A percentile compares a stretch with the other conserved stretches of the same genome.
phyloP scores from a whole-genome alignment of 2,329 filamentous ascomycete genomes.

The Aureobasidium melanogenum region DNA sequence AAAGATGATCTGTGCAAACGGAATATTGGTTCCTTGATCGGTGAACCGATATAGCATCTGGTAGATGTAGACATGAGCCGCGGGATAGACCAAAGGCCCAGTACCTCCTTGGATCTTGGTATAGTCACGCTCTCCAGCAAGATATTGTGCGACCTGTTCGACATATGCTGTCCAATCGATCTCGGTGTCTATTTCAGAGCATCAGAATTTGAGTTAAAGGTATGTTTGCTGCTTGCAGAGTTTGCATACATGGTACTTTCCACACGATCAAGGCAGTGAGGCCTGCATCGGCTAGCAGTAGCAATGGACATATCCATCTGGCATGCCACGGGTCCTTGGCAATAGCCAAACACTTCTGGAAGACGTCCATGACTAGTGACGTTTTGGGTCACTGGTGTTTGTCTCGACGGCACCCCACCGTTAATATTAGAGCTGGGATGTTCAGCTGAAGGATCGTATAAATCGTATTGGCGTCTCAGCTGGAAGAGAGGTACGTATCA shows the following conservation, averaged over 20 bases:
- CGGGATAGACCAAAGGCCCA: slow-evolving; percentile 90
- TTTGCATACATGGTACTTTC: slow-evolving; percentile 64
- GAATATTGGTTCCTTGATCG: slow-evolving; percentile 63
- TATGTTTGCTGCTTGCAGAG: background rate
- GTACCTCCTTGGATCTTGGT: slow-evolving; percentile 76
- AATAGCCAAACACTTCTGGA: slow-evolving; percentile 30
- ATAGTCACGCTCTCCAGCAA: slow-evolving; percentile 83
- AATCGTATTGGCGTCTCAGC: background rate
- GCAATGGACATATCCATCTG: slow-evolving; percentile 54
- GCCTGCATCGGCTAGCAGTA: slow-evolving; percentile 61
- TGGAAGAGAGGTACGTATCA: background rate
- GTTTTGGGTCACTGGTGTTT: background rate
- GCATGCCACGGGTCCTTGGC: slow-evolving; percentile 48
- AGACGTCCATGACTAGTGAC: slow-evolving; percentile 27
- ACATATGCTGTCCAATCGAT: slow-evolving; percentile 98
- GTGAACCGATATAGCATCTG: slow-evolving; percentile 70
- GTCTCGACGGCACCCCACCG: background rate
- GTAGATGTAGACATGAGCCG: slow-evolving; percentile 88
- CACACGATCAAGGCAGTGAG: slow-evolving; percentile 68
- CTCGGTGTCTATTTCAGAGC: slow-evolving; percentile 63
- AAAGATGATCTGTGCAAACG: slow-evolving; percentile 77
- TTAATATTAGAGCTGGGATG: background rate
- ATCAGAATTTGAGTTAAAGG: background rate
- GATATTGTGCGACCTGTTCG: slow-evolving; percentile 75
- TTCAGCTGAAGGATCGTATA: background rate